Percentiles rank a stretch among this genome's conserved stretches.
These are phyloP conservation scores for Cucurbita moschata DNA, from an alignment of 306 rosid genomes.

Conservation along the genomic window DNA sequence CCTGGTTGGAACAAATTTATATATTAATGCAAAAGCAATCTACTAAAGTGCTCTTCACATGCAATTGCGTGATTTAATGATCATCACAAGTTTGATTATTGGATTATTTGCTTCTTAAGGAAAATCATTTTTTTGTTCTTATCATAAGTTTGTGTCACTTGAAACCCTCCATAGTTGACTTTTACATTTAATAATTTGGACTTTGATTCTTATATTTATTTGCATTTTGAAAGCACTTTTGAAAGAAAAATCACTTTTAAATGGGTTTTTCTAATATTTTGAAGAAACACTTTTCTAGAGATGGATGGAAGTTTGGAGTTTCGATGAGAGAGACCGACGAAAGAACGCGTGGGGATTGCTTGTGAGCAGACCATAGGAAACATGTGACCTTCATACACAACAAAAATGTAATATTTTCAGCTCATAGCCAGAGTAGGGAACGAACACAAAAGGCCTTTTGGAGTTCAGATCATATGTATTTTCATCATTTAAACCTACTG, in stretches of 20 bases:
- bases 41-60: background rate
- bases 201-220: background rate
- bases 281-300: background rate
- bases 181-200: background rate
- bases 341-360: background rate
- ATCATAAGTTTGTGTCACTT: background rate
- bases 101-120: background rate
- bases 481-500: background rate
- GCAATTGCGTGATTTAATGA: background rate
- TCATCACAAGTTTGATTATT: background rate
- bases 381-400: background rate
- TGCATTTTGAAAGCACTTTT: background rate
- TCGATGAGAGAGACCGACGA: background rate
- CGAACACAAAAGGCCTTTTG: background rate
- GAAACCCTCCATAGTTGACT: background rate
- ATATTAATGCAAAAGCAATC: background rate
- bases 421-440: background rate
- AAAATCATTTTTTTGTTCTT: background rate
- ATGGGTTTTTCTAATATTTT: background rate
- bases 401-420: background rate
- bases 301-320: background rate
- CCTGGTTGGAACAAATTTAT: background rate
- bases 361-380: conserved; percentile 1
- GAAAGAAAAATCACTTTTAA: background rate
- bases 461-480: background rate